Percentiles rank a stretch among this genome's conserved stretches.
These are phyloP conservation scores for Pseudocercospora fijiensis DNA, from an alignment of 2,329 filamentous ascomycete species.

Conservation along the genomic window DNA sequence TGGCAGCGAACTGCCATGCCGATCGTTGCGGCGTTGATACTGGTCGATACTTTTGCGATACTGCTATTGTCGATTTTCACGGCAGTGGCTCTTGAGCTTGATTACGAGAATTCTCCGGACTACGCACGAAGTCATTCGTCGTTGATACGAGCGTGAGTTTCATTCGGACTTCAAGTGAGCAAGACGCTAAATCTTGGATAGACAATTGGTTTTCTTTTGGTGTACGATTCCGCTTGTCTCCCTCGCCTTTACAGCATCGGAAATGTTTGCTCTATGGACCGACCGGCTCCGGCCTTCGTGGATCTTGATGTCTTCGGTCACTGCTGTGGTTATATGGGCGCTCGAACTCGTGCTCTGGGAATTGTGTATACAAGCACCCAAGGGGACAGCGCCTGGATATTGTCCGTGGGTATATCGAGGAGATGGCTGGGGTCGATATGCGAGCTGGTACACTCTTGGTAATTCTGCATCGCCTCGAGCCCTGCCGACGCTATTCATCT, in stretches of 20 bases:
- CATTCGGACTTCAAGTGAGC: background rate
- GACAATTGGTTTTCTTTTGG: slow-evolving; percentile 23
- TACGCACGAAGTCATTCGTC: background rate
- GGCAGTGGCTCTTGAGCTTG: slow-evolving; percentile 17
- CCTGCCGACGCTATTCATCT: slow-evolving; percentile 18
- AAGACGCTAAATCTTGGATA: slow-evolving; percentile 1
- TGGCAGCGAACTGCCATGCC: slow-evolving; percentile 21
- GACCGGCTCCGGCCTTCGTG: slow-evolving; percentile 16
- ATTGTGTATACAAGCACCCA: slow-evolving; percentile 5
- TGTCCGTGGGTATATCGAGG: slow-evolving; percentile 17
- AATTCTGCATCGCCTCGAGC: slow-evolving; percentile 15
- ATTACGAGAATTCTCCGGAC: slow-evolving; percentile 5
- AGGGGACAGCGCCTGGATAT: slow-evolving; percentile 8
- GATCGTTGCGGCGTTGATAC: slow-evolving; percentile 14
- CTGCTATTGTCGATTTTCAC: slow-evolving; percentile 19
- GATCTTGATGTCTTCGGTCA: slow-evolving; percentile 17
- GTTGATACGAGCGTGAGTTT: slow-evolving; percentile 18
- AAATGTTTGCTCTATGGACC: slow-evolving; percentile 16
- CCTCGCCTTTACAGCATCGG: slow-evolving; percentile 10
- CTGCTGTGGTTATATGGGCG: slow-evolving; percentile 14
- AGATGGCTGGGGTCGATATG: slow-evolving; percentile 11
- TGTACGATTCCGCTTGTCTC: slow-evolving; percentile 20
- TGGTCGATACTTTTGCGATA: slow-evolving; percentile 20
- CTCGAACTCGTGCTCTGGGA: slow-evolving; percentile 20
- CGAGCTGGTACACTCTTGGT: slow-evolving; percentile 15